Evolutionary conservation across 1,139 yeast species (phyloP), one percentile per base, ranked within the genome.

Genomic region (Saccharomycopsis phalli): DNA sequence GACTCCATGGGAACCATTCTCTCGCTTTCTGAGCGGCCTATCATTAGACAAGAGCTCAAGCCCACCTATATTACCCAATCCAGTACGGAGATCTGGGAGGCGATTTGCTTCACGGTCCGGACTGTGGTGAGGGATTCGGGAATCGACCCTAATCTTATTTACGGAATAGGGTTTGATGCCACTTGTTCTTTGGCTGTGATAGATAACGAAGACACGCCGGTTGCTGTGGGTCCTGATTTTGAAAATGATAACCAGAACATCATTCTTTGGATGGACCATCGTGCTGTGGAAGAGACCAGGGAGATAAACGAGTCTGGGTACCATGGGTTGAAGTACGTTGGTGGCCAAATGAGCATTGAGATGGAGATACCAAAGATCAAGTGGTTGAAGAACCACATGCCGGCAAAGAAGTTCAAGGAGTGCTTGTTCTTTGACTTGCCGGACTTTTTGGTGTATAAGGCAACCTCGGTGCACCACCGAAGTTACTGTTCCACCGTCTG

Each of bases 301-400:
- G 71, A 66, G 41, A 87, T 91, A 59, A 88, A 88, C 59, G 75
- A 80, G 36, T 81, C 95, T 1, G 72, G 72, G 31, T 94, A 86
- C 57, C 76, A 74, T 53, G 73, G 83, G 47, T 70, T 91, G 54
- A 81, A 83, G 58, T 91, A 86, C 57, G 98, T 91, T 11, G 98
- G 98, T 40, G 98, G 98, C 16, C 82, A 80, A 53, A 88, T 91
- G 96, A 86, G 96, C 37, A 80, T 91, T 55, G 98, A 91, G 62
- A 88, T 88, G 97, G 97, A 91, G 58, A 70, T 91, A 51, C 98
- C 98, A 48, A 91, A 91, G 62, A 88, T 87, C 63, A 82, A 84
- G 62, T 91, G 98, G 98, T 70, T 91, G 56, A 88, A 91, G 60
- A 82, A 83, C 59, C 70, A 91, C 59, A 66, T 87, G 66, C 86